phyloP scores from a whole-genome alignment of 257 asterid genomes.

The Solanum etuberosum region DNA sequence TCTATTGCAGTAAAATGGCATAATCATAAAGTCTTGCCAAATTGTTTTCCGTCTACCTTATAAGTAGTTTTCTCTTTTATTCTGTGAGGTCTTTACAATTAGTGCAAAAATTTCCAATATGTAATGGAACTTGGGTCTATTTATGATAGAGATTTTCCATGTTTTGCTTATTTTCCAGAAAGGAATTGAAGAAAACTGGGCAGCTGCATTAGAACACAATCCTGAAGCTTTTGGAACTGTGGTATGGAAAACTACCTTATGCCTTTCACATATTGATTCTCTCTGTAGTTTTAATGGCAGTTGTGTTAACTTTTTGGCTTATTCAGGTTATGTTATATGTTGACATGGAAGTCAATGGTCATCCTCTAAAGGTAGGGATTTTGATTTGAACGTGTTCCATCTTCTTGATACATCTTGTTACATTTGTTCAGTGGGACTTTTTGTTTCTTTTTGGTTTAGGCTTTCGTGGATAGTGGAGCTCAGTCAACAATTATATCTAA shows the following conservation, averaged over 20 bases:
- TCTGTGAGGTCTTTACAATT: neutral
- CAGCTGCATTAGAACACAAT: constrained; percentile 87
- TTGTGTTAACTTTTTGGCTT: neutral
- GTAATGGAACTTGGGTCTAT: neutral
- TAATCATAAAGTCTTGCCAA: neutral
- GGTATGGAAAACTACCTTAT: constrained; percentile 31
- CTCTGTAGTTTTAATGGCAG: neutral
- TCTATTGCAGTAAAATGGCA: neutral
- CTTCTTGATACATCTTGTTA: neutral
- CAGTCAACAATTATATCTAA: constrained; percentile 97
- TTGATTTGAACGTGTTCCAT: neutral
- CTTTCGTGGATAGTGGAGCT: constrained; percentile 99
- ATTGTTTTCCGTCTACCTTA: neutral
- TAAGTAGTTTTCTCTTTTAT: neutral
- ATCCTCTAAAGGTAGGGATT: constrained; percentile 69
- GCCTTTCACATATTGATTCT: neutral
- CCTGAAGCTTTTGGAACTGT: constrained; percentile 98
- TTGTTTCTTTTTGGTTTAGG: constrained; percentile 38
- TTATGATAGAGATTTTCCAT: neutral
- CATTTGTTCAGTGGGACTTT: neutral
- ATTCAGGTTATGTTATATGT: constrained; percentile 92
- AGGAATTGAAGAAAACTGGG: constrained; percentile 99
- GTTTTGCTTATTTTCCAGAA: constrained; percentile 37
- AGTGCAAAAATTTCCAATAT: neutral
- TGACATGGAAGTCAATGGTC: constrained; percentile 98